These are phyloP conservation scores for Rubroshorea leprosula DNA, from an alignment of 345 rosid genomes.

Conservation along the genomic window DNA sequence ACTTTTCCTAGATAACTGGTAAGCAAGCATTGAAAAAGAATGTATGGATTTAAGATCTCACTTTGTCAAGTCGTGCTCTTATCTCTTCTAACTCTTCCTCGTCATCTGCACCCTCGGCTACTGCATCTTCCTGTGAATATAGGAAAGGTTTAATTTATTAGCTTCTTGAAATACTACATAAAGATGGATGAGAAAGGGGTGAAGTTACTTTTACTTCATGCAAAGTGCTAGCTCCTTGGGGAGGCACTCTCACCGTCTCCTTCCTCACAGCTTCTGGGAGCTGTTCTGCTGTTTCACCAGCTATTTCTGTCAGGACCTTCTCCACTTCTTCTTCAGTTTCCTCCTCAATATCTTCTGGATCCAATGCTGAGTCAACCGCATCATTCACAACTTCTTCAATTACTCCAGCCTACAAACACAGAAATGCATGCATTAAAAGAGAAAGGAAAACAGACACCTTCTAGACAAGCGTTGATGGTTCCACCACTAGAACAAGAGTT, in stretches of 20 bases:
- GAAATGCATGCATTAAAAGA: not conserved
- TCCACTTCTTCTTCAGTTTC: constrained; percentile 49
- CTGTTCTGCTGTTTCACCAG: constrained; percentile 43
- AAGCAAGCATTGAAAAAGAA: not conserved
- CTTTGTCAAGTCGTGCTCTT: constrained; percentile 39
- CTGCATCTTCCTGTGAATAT: constrained; percentile 31
- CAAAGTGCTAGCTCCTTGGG: constrained; percentile 23
- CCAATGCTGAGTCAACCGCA: constrained; percentile 39
- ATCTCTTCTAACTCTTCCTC: constrained; percentile 43
- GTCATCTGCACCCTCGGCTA: constrained; percentile 39
- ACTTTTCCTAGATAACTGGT: not conserved
- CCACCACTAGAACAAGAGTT: no score
- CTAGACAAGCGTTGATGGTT: no score
- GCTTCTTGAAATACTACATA: not conserved
- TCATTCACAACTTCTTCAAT: constrained; percentile 45
- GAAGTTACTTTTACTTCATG: constrained; percentile 17
- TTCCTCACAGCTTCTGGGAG: constrained; percentile 38
- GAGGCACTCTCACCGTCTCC: constrained; percentile 20
- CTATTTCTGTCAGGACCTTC: constrained; percentile 42
- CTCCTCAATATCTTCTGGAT: constrained; percentile 44
- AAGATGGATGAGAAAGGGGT: not conserved
- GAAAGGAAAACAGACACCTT: no score
- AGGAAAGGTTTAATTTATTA: not conserved
- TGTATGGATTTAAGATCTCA: constrained; percentile 22
- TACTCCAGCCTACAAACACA: constrained; percentile 36